Evolutionary conservation across 2,329 filamentous ascomycete genomes (phyloP), one percentile per base, ranked within the genome.

Genomic region (Verticillium klebahnii): DNA sequence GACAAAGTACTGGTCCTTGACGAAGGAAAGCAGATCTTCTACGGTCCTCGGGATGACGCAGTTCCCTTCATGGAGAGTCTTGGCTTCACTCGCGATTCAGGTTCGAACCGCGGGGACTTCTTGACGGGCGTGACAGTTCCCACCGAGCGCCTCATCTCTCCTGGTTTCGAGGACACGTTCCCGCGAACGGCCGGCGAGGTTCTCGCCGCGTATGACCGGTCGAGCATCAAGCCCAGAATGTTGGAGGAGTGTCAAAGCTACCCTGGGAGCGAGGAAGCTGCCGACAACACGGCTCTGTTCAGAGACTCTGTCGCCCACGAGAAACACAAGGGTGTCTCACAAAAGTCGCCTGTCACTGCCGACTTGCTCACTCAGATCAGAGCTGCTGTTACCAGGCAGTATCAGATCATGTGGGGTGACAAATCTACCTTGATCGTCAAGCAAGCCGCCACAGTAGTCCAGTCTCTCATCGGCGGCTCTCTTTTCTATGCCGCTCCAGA

Each of bases 1-100:
- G 90, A 92, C 72, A 92, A 92, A 73, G 89, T 92, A 0, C 73
- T 91, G 55, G 83, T 93, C n/a, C 89, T 93, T 57, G 88, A 91
- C 63, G 78, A 83, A 61, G 87, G 89, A 1, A 82, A 84, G 5
- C 85, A 88, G 74, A 83, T 90, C 60, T 91, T 85, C 74, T 85
- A 86, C 69, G 89, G 89, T 0, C 85, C 82, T 2, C 80, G 82
- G 3, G 75, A 77, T n/a, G 78, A 84, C 55, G 89, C 89, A 3
- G 83, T 80, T 61, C 77, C 84, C 62, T 91, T 90, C 72, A 91
- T 92, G 69, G 78, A 86, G 62, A 79, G 86, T 58, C 78, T 91
- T 17, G 89, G 88, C 11, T 90, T 88, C 71, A 69, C 84, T 58
- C 85, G 70, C 25, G 69, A 70, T 19, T 63, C 68, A 1, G 71